Base-by-base conservation (phyloP, 768 basidiomycete genomes). In the Leccinum truebloodii region DNA sequence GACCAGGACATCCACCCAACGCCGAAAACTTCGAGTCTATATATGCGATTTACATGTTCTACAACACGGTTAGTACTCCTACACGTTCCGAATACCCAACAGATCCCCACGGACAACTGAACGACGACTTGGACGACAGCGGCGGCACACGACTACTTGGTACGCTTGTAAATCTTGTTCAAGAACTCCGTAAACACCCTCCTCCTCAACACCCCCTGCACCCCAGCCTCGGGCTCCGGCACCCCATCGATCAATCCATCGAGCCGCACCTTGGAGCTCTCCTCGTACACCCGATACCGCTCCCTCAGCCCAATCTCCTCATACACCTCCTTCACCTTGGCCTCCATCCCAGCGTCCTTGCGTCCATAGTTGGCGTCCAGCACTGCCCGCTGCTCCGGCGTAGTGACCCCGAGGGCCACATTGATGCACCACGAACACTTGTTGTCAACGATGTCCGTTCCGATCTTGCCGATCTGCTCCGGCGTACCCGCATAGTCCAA, bases 401-500 rank as follows among this genome's bases (percentile, higher is more conserved):
- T 79, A 2, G 82, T 86, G 46, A 79, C 72, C 18, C 76, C 73
- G 59, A 98, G 80, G 30, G 94, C 97, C 22, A 86, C 87, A 77
- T 97, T 98, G 74, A 98, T 82, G 67, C 89, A 88, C 97, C 96
- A 99, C 18, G 90, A 90, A 76, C 96, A 98, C 79, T 99, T 99
- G 86, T 98, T 98, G 77, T 99, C 96, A 60, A 98, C 75, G 69
- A 99, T 99, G 74, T 98, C 97, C 16, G 96, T 98, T 22, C 96
- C 97, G 60, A 99, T 87, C 79, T 99, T 98, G 52, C 96, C 96
- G 55, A 98, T 90, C 67, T 90, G 83, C 76, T 95, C 94, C 0
- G 94, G 93, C 8, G 91, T 84, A 5, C 89, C 94, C 20, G 90
- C 88, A 72, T 86, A 97, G 75, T 99, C 97, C 68, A 98, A 85